Evolutionary conservation across 441 rosid species (phyloP), one percentile per base, ranked within the genome.

Genomic region (Daphne laureola): DNA sequence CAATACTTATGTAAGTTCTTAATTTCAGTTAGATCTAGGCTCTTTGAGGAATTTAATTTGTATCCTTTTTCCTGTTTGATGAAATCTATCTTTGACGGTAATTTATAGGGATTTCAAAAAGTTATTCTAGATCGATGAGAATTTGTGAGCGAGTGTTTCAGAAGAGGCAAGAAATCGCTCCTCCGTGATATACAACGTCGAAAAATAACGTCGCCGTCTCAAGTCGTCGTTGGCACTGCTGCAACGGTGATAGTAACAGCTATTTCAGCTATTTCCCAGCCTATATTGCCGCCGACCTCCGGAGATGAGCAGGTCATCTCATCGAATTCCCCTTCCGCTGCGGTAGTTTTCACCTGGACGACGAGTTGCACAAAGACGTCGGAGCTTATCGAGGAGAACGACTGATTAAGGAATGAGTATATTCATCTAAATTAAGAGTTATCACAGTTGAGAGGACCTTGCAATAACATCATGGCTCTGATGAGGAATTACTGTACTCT

Each of bases 61-160:
- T 8, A 35, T 9, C 12, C 35, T 8, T 1, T 13, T 18, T 3
- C 17, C 7, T n/a, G 26, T 49, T 11, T 23, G 13, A 49, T 12
- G 26, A 21, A 21, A 21, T 21, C 25, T 21, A 21, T 21, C 25
- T 21, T 49, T 18, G 4, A 7, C 13, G 26, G 4, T 21, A 11
- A 49, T 13, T 14, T 21, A 40, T 65, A 84, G 92, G 92, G 89
- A 65, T 84, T 84, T 59, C 82, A 89, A 12, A 91, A 91, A 64
- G 95, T 84, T 11, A 91, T 84, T 40, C 91, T 96, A 13, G 98
- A 91, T 65, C 88, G 91, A 48, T 91, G 98, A 96, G 98, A 91
- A 64, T 91, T 91, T 46, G 82, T 89, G 4, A 83, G 88, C 14
- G 98, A 86, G 11, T 78, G 73, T 65, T 91, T 91, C 41, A 69